A percentile compares a stretch with the other conserved stretches of the same genome.
Conservation (phyloP, 345 rosid species). For the Hypericum perforatum region DNA sequence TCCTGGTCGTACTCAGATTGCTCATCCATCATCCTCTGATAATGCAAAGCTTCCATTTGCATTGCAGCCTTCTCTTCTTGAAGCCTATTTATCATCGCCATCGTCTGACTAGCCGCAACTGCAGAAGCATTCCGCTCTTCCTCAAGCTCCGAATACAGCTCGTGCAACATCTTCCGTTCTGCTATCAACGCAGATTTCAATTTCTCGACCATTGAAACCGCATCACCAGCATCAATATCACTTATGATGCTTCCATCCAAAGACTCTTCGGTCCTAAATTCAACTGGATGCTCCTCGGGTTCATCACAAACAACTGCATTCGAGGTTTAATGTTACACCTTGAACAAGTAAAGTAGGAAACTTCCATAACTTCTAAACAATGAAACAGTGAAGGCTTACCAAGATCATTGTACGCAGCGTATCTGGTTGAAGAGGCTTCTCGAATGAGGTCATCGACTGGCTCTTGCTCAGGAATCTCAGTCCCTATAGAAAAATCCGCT, state of each 20-base stretch:
- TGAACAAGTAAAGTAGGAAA: neutral
- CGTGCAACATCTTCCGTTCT: constrained; percentile 60
- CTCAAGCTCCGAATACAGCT: constrained; percentile 69
- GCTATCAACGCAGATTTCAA: constrained; percentile 48
- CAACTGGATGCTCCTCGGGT: constrained; percentile 33
- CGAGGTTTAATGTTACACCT: too few species aligned
- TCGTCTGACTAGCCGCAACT: constrained; percentile 78
- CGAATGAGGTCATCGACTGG: constrained; percentile 31
- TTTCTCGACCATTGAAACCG: constrained; percentile 46
- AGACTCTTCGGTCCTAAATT: constrained; percentile 54
- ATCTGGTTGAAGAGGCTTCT: constrained; percentile 14
- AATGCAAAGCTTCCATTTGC: constrained; percentile 99
- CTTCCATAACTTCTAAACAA: neutral
- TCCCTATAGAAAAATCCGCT: constrained; percentile 69
- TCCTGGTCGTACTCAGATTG: constrained; percentile 94
- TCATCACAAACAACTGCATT: constrained; percentile 19
- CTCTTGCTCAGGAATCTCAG: constrained; percentile 81
- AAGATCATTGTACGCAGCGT: constrained; percentile 11
- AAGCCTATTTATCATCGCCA: constrained; percentile 98
- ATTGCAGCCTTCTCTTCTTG: constrained; percentile 97
- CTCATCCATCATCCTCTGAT: constrained; percentile 99
- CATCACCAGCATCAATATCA: constrained; percentile 48
- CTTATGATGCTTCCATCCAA: constrained; percentile 50
- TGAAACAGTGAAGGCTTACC: constrained; percentile 26
- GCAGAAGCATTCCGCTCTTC: constrained; percentile 97